Conservation (phyloP, 2,329 filamentous ascomycete species). For the Myriosclerotinia curreyana region DNA sequence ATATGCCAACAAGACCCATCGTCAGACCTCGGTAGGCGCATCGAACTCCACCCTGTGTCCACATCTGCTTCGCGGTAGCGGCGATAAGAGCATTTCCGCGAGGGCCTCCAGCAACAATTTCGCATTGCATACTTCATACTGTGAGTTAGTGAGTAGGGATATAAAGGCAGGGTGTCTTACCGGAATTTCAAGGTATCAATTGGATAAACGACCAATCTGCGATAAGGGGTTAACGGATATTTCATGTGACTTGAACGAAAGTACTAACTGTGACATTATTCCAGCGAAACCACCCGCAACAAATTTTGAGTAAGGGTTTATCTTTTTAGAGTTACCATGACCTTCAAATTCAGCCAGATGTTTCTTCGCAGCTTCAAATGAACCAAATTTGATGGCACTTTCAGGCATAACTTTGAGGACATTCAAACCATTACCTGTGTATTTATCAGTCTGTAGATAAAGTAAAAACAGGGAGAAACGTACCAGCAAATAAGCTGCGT, state of each 20-base stretch:
- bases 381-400: conserved; percentile 96
- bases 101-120: conserved; percentile 81
- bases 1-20: conserved; percentile 93
- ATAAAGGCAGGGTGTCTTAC: conserved; percentile 26
- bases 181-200: conserved; percentile 57
- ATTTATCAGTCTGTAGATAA: conserved; percentile 23
- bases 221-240: conserved; percentile 23
- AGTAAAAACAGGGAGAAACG: conserved; percentile 35
- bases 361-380: conserved; percentile 92
- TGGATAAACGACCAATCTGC: conserved; percentile 78
- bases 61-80: conserved; percentile 84
- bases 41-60: conserved; percentile 66
- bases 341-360: conserved; percentile 83
- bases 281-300: conserved; percentile 86
- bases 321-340: conserved; percentile 73
- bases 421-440: conserved; percentile 85
- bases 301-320: conserved; percentile 84
- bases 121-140: conserved; percentile 70
- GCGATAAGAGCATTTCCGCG: conserved; percentile 79
- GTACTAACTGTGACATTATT: conserved; percentile 81
- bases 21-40: conserved; percentile 89
- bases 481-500: conserved; percentile 89
- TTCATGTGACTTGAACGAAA: conserved; percentile 10
- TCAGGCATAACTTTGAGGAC: conserved; percentile 98
- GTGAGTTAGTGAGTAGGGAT: conserved; percentile 24